phyloP scores from a whole-genome alignment of 2,329 filamentous ascomycete genomes.

The Nemania bipapillata region DNA sequence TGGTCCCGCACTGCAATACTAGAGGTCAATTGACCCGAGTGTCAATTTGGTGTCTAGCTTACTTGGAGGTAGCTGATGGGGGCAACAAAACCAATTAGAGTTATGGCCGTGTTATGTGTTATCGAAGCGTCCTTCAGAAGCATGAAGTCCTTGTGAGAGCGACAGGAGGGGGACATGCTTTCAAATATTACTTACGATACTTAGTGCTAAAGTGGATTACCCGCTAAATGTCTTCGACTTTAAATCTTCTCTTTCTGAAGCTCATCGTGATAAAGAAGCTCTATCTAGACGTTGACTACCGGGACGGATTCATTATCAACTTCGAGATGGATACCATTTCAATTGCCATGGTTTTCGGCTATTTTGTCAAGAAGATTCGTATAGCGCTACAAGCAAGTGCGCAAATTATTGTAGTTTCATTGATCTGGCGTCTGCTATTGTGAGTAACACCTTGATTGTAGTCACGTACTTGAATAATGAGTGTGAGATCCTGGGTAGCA shows the following conservation, averaged over 20 bases:
- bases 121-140: too few relatives aligned
- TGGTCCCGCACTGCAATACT: not conserved
- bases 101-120: not conserved
- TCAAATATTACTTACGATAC: not conserved
- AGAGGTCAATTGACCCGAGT: not conserved
- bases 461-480: not conserved
- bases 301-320: conserved; percentile 3
- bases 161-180: not conserved
- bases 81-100: too few relatives aligned
- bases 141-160: not conserved
- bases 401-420: not conserved
- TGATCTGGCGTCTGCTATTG: not conserved
- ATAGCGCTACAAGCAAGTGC: not conserved
- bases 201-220: conserved; percentile 21
- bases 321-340: not conserved
- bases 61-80: too few relatives aligned
- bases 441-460: not conserved
- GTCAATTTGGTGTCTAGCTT: too few relatives aligned
- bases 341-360: not conserved
- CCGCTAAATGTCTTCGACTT: not conserved
- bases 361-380: not conserved
- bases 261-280: not conserved
- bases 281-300: conserved; percentile 15
- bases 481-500: not conserved
- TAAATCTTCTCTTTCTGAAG: not conserved